phyloP scores from a whole-genome alignment of 345 rosid species.

The Eucalyptus marginata region DNA sequence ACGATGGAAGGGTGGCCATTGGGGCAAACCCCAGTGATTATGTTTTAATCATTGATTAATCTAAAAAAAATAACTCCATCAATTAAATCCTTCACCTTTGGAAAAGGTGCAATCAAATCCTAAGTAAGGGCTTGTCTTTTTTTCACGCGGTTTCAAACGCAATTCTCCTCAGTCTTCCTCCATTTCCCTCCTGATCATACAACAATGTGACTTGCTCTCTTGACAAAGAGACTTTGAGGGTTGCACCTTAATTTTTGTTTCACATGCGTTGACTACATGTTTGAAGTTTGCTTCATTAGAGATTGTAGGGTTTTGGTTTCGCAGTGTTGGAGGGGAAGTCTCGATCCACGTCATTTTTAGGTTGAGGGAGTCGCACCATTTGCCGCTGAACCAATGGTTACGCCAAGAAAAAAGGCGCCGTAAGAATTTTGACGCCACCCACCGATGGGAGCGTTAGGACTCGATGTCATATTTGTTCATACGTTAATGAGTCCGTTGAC shows the following conservation, averaged over 20 bases:
- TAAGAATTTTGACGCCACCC: background rate
- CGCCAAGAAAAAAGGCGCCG: background rate
- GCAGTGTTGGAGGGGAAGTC: background rate
- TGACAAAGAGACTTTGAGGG: background rate
- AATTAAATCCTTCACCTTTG: background rate
- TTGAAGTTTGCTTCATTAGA: background rate
- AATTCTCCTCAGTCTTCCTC: background rate
- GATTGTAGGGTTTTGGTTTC: background rate
- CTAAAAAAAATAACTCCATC: background rate
- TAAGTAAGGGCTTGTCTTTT: background rate
- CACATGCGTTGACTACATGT: background rate
- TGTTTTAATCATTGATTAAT: background rate
- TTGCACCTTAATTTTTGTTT: background rate
- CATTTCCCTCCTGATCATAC: background rate
- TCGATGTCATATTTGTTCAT: background rate
- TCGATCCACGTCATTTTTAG: background rate
- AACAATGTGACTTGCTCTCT: background rate
- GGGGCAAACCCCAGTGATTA: too few species aligned
- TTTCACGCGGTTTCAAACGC: background rate
- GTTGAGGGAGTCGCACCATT: background rate
- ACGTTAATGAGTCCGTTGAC: too few species aligned
- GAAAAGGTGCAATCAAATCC: background rate
- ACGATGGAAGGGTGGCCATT: too few species aligned
- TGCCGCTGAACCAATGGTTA: background rate
- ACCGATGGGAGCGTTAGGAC: background rate